Evolutionary conservation across 1,139 yeast genomes (phyloP), one percentile per base, ranked within the genome.

Genomic region (Hyphopichia khmerensis): DNA sequence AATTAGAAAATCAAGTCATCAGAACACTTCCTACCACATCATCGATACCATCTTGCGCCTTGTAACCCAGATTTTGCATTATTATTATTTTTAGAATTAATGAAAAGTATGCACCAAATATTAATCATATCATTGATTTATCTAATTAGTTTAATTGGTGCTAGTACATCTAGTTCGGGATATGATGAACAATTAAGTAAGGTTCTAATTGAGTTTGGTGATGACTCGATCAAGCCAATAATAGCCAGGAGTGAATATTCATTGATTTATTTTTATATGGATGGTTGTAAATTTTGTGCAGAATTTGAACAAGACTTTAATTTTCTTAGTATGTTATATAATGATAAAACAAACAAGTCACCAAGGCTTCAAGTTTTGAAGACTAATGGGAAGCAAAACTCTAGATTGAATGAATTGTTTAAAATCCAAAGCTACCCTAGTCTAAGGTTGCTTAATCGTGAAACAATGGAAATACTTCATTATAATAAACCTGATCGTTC

Each of bases 191-290:
- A 11, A 11, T 11, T 26, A 26, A 11, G n/a, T 4, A 26, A 11
- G 10, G 11, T 13, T 3, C 4, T 26, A 26, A 7, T 26, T 9
- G 29, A 26, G 16, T 48, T 63, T 33, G 49, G 44, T 26, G 65
- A 61, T 39, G 29, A 39, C 13, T 39, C 44, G 39, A 51, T 61
- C 21, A 51, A 50, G 33, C 35, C 39, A 11, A 51, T 53, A 1
- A 48, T 65, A 18, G 57, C 50, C 6, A 41, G 47, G 16, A 59
- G 67, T 16, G 54, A 55, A 15, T 69, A 55, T 48, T 66, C 79
- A 4, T 57, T 75, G 36, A 69, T 75, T 18, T 72, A 69, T 51
- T 75, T 75, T 47, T 65, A 60, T 43, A 64, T 72, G 6, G 66
- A 68, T 5, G 49, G 53, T 14, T 75, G 80, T 49, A 50, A 54